Conservation (phyloP, 331 rosid genomes). For the Erythrophleum ivorense region DNA sequence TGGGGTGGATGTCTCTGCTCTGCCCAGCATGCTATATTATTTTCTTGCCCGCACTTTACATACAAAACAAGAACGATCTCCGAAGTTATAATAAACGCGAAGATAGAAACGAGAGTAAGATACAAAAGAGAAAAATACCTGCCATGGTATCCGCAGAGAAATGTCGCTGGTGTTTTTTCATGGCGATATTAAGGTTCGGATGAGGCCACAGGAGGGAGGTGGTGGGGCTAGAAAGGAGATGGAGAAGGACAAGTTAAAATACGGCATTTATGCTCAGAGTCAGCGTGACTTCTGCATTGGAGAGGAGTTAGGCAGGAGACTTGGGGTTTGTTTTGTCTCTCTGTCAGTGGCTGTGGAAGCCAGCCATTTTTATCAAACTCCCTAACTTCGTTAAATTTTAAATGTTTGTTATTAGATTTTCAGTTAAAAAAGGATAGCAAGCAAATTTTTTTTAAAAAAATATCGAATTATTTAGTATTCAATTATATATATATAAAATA, state of each 20-base stretch:
- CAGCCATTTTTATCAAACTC: conserved; percentile 55
- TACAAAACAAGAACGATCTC: background rate
- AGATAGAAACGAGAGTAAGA: background rate
- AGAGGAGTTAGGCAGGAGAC: conserved; percentile 1
- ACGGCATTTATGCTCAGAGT: conserved; percentile 39
- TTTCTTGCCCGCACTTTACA: no score
- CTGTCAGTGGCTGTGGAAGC: conserved; percentile 49
- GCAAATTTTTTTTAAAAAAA: no score
- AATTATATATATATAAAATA: background rate
- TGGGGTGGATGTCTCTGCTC: no score
- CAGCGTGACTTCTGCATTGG: no score
- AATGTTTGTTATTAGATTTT: background rate
- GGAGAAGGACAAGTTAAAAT: conserved; percentile 28
- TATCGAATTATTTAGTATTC: no score
- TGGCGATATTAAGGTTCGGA: conserved; percentile 44
- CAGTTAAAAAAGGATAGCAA: no score
- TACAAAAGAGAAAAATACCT: conserved; percentile 30
- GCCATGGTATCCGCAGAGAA: conserved; percentile 57
- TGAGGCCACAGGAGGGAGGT: conserved; percentile 49
- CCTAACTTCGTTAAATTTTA: background rate
- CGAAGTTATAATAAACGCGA: conserved; percentile 7
- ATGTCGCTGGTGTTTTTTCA: conserved; percentile 39
- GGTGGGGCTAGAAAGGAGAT: conserved; percentile 50
- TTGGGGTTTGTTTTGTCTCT: conserved; percentile 36
- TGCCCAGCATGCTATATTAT: no score